Conservation (phyloP, 108 stramenopile species). For the Mayamaea pseudoterrestris region DNA sequence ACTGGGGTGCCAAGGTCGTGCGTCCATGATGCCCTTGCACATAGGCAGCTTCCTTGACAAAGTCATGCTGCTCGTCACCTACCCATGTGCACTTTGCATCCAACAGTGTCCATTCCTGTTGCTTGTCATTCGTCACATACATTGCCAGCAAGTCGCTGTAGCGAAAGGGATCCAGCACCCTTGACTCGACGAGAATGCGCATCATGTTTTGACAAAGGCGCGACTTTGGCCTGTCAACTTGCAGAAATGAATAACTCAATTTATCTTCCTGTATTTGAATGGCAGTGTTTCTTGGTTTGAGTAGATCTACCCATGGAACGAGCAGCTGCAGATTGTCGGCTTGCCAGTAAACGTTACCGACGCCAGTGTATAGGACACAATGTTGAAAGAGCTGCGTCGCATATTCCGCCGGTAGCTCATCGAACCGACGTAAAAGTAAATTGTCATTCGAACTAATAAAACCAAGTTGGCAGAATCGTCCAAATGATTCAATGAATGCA, state of each 20-base stretch:
- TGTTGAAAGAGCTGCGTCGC: constrained; percentile 2
- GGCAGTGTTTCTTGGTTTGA: no score
- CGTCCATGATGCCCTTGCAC: background rate
- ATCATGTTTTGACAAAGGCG: background rate
- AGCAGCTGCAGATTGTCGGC: background rate
- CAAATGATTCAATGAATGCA: background rate
- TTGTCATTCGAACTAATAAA: background rate
- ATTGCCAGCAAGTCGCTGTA: background rate
- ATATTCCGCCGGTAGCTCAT: background rate
- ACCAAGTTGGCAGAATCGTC: background rate
- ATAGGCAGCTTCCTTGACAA: background rate
- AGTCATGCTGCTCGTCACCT: background rate
- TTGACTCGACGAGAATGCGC: background rate
- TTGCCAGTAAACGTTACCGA: constrained; percentile 6
- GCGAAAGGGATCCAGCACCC: background rate
- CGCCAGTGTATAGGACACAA: constrained; percentile 1
- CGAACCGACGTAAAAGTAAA: background rate
- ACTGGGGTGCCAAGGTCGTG: no score
- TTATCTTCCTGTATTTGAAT: no score
- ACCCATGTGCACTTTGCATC: background rate
- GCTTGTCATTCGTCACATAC: background rate
- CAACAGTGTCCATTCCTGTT: background rate
- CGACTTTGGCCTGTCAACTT: background rate
- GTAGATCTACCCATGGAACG: constrained; percentile 2
- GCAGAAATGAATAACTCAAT: background rate